Evolutionary conservation across 192 early-diverging fungal species (phyloP), one percentile per base, ranked within the genome.

Genomic region (Linnemannia elongata): DNA sequence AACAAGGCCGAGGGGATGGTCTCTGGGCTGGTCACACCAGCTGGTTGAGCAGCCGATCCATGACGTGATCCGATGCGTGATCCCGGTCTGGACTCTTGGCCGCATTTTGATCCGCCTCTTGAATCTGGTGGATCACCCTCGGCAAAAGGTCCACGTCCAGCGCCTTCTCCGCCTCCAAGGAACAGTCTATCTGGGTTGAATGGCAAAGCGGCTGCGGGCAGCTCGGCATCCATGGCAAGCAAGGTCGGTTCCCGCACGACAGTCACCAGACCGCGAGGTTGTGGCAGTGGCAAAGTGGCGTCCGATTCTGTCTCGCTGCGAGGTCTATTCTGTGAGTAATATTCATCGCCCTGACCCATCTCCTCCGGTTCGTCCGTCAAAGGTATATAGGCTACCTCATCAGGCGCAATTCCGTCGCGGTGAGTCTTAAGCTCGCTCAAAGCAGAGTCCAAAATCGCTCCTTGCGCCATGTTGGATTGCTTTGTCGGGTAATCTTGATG

Each of bases 331-430:
- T 35, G 30, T 3, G 27, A 30, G 60, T 33, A 66, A 12, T 66
- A 6, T 33, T 30, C 60, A 4, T 66, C 74, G 15, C 63, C 39
- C 3, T 69, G 74, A 22, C 15, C 20, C 52, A 77, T 71, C 9
- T 49, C 69, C n/a, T 35, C 77, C 10, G 82, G 82, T 24, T 84
- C 82, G 6, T 35, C 44, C 3, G 73, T 77, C 13, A 74, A 35
- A n/a, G 39, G n/a, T 10, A 75, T 75, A 12, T 3, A 35, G 2
- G 57, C 45, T 6, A 75, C 70, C 47, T 75, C 77, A 49, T 84
- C 82, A 33, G 82, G 82, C 7, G 82, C 77, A 55, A 79, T 54
- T 13, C 77, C 76, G 13, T 78, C 82, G 6, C 74, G 79, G 8
- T 76, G 74, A 49, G 24, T 27, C 38, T 22, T 57, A 24, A 69